Evolutionary conservation across 78 protist genomes (phyloP), one percentile per base, ranked within the genome.

Genomic region (Emiliania huxleyi): DNA sequence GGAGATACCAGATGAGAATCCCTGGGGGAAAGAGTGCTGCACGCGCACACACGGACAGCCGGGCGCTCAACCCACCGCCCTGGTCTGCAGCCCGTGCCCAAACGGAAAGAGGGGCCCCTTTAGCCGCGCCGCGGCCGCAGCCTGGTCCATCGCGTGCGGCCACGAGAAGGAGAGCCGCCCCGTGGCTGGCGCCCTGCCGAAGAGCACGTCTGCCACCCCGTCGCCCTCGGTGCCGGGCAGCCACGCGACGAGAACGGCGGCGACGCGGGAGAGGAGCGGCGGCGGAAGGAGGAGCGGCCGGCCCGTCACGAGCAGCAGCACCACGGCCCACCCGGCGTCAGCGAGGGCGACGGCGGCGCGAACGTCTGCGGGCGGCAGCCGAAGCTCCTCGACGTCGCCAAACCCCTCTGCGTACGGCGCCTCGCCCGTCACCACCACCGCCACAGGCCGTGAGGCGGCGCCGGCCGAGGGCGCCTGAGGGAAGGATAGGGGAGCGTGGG

Each of bases 141-240:
- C 19, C 19, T 73, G 83, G 15, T 18, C 19, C 18, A 4, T 18
- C 12, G 2, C 42, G 12, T 42, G 2, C 19, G 83, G 83, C 83
- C 83, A 73, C 2, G 83, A 73, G 83, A 35, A 73, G 83, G 43
- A 4, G 83, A 73, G 83, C 42, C 18, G 8, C 12, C 83, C 83
- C 18, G 33, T 73, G 15, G 42, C 37, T 5, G 44, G 33, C 1
- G 37, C 18, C 38, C 35, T 0, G 48, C 87, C 87, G 87, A 79
- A 79, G 49, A 79, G 87, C 44, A 79, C 43, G 12, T 79, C 49
- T 0, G 49, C 87, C 2, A 42, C 37, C 22, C 43, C 87, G 0
- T 2, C 87, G 45, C 87, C 87, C 87, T 79, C 49, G 18, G 49
- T 42, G n/a, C 87, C 87, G 2, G 87, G 87, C 52, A 79, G n/a